Evolutionary conservation across 2,329 filamentous ascomycete species (phyloP), one percentile per base, ranked within the genome.

Genomic region (Colletotrichum viniferum): DNA sequence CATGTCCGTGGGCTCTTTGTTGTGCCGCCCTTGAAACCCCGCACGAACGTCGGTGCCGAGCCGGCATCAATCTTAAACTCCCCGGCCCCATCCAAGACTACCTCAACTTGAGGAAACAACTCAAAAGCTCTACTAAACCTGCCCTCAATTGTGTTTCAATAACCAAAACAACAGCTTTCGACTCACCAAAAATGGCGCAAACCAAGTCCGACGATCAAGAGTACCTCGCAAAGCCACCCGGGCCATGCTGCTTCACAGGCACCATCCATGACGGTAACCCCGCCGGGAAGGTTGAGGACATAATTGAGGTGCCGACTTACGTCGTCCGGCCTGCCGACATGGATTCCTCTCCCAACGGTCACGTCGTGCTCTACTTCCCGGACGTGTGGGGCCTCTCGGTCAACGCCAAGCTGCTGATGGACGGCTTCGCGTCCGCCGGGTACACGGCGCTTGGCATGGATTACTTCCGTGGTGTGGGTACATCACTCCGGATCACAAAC

Each of bases 381-480:
- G 86, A 88, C 72, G 84, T 87, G 6, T 87, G 82, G 81, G 86
- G 86, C 12, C 81, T 88, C 77, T 87, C 84, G 74, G 82, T 79
- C 13, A 88, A 88, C 64, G 84, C 82, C 1, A 78, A 85, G 28
- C 80, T 88, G n/a, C 78, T 87, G 48, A 88, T 88, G 85, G 86
- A 88, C 77, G 86, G 78, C 3, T 87, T 88, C 75, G 85, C 86
- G 13, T 84, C 86, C 71, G 83, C 84, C 9, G 86, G 87, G 3
- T 88, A 86, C 76, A 76, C 82, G 10, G 83, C 84, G 1, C 74
- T 88, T 24, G 86, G 86, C 1, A 73, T 87, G 18, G 87, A 88
- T 69, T 88, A 88, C 78, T 88, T 88, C 73, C 80, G 81, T 12
- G 86, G 85, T 7, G 85, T 86, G 78, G 73, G 80, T 77, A 24